Base-by-base conservation (phyloP, 139 green algal genomes). In the Astrephomene gubernaculifera region DNA sequence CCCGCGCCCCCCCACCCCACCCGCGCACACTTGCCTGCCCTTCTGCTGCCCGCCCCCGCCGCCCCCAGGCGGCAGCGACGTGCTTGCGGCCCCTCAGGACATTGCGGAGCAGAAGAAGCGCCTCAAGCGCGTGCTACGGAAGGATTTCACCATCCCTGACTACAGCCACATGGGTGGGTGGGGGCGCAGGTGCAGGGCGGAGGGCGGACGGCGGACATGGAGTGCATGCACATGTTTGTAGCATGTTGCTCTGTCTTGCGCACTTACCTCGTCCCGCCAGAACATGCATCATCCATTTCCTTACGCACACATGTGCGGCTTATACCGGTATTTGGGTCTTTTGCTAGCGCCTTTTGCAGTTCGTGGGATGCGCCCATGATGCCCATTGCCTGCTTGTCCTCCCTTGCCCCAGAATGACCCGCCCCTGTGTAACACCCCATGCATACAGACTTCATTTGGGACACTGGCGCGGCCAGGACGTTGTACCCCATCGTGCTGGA, bases 101-200 rank as follows among this genome's bases (percentile, higher is more conserved):
- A 57, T 83, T 25, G 44, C 35, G 0, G 35, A 54, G 52, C 73
- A 73, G 54, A 78, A 78, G 22, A 36, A 79, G 45, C 25, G 64
- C 24, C 78, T 89, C 0, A 3, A 6, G 4, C 43, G 82, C 1
- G 78, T 73, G 2, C 61, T 87, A 27, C 54, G 39, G 6, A 76
- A 70, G 19, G 38, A 70, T 9, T 44, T 85, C 27, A n/a, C 69
- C 24, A 65, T 85, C 12, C 45, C 53, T 0, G 73, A 81, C 64
- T 88, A 88, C 49, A 53, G 64, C 43, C 83, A 88, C 44, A 88
- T 88, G 83, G 83, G 68, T 76, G 31, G 36, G 75, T 71, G 22
- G 19, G 57, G 19, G 57, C 57, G n/a, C 12, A 17, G 12, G 49
- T 57, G 17, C 12, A 17, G 49, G n/a, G n/a, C n/a, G n/a, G n/a